Percentiles rank a stretch among this genome's conserved stretches.
These are phyloP conservation scores for Vitellaria paradoxa DNA, from an alignment of 179 eudicot genomes.

Conservation along the genomic window DNA sequence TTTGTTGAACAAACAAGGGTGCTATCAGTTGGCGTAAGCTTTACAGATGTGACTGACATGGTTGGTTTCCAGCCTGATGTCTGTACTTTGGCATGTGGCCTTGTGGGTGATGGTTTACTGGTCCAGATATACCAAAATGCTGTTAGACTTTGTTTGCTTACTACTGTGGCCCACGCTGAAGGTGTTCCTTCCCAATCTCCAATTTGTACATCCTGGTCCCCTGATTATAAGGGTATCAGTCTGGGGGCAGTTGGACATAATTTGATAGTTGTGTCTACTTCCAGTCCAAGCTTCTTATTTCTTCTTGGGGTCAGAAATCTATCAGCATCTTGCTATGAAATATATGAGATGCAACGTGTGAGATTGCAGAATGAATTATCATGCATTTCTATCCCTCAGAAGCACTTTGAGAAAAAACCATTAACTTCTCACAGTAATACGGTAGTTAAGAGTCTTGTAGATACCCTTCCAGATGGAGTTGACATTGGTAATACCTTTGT, in stretches of 20 bases:
- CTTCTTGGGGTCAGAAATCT: slow-evolving; percentile 66
- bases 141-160: slow-evolving; percentile 79
- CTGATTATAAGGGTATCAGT: slow-evolving; percentile 64
- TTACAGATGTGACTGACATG: slow-evolving; percentile 87
- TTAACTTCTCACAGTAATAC: slow-evolving; percentile 19
- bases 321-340: slow-evolving; percentile 49
- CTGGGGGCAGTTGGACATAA: slow-evolving; percentile 81
- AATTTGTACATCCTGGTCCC: slow-evolving; percentile 68
- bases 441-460: slow-evolving; percentile 13
- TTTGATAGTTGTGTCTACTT: slow-evolving; percentile 77
- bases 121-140: slow-evolving; percentile 80
- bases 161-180: slow-evolving; percentile 49
- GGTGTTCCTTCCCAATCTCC: slow-evolving; percentile 64
- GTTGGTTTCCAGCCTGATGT: slow-evolving; percentile 90
- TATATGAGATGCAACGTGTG: slow-evolving; percentile 73
- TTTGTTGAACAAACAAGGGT: slow-evolving; percentile 98
- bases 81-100: slow-evolving; percentile 94
- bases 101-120: slow-evolving; percentile 65
- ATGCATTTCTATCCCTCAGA: slow-evolving; percentile 79
- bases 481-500: slow-evolving; percentile 52
- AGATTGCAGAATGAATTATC: slow-evolving; percentile 79
- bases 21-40: slow-evolving; percentile 92
- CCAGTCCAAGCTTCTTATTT: slow-evolving; percentile 76
- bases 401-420: slow-evolving; percentile 30
- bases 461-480: slow-evolving; percentile 42